Evolutionary conservation across 805 yeast genomes (phyloP), one percentile per base, ranked within the genome.

Genomic region (Cyberlindnera xishuangbannaensis): DNA sequence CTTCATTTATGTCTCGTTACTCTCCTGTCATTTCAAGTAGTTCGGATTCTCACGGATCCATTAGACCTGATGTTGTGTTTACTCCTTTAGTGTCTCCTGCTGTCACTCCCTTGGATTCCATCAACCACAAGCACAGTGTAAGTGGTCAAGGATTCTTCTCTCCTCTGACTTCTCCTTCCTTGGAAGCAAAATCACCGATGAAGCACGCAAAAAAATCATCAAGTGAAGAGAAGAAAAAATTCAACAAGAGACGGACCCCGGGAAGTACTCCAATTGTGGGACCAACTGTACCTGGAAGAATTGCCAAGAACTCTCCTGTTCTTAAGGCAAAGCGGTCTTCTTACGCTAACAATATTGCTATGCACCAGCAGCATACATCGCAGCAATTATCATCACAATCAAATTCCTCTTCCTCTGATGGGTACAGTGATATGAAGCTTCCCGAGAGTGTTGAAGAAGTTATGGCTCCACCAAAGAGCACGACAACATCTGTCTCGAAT

Each of bases 31-130:
- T 43, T 13, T 29, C 25, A 6, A 17, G 41, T 13, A 42, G 46
- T 14, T 29, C 25, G 6, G 37, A 27, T 11, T 8, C 32, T 6
- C 34, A 35, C 3, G 40, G 34, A 10, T 44, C 51, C 9, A 65
- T 73, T 2, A 58, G 76, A 27, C 76, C 80, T 1, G 79, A 74
- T 39, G 73, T 73, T 31, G 73, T 73, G 5, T 83, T 79, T 56
- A 83, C 92, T 2, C 92, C 94, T 1, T 63, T 83, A 40, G 73
- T 79, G 2, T 79, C 88, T 2, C 94, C 94, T 0, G 78, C 83
- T 8, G 81, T 76, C 12, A 74, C 86, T 3, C 86, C 86, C 1
- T 47, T 69, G 47, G 85, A 61, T 19, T 37, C 51, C 8, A 28
- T 43, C 35, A 40, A 35, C 13, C 18, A 27, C 13, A 28, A 37